Evolutionary conservation across 306 rosid genomes (phyloP).

Genomic region (Glycyrrhiza uralensis): DNA sequence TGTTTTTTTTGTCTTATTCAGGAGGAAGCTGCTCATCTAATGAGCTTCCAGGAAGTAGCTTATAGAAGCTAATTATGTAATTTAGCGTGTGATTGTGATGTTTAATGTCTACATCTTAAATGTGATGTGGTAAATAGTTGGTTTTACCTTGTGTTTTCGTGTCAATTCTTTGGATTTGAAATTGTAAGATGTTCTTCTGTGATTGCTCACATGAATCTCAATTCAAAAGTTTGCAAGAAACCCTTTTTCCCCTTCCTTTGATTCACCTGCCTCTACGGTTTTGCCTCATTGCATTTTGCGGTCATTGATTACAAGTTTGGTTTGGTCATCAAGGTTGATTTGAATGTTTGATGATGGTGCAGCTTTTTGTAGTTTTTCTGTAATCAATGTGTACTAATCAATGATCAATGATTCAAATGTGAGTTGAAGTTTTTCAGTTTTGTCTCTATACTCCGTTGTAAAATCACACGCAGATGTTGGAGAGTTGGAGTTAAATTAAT

Average conservation of each 20-base stretch:
- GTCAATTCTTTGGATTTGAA: background rate
- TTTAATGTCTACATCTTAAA: background rate
- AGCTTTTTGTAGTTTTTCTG: background rate
- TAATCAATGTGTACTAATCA: background rate
- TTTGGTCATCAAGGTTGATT: background rate
- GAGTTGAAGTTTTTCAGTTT: too few relatives aligned
- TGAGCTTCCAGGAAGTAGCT: slow-evolving; percentile 24
- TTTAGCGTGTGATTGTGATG: background rate
- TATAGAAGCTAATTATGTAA: slow-evolving; percentile 16
- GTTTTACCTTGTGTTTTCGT: background rate
- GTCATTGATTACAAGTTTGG: background rate
- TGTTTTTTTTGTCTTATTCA: background rate
- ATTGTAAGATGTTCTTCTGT: background rate
- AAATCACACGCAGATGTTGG: too few relatives aligned
- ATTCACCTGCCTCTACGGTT: background rate
- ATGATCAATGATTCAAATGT: too few relatives aligned
- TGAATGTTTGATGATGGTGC: background rate
- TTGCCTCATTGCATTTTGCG: background rate
- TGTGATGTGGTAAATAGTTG: slow-evolving; percentile 2
- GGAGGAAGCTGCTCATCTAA: background rate
- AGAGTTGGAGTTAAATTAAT: too few relatives aligned
- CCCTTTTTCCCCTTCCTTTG: background rate
- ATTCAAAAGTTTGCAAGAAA: background rate
- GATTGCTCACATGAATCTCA: slow-evolving; percentile 5
- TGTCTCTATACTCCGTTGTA: too few relatives aligned